phyloP scores from a whole-genome alignment of 306 rosid species.

The Ammopiptanthus mongolicus region DNA sequence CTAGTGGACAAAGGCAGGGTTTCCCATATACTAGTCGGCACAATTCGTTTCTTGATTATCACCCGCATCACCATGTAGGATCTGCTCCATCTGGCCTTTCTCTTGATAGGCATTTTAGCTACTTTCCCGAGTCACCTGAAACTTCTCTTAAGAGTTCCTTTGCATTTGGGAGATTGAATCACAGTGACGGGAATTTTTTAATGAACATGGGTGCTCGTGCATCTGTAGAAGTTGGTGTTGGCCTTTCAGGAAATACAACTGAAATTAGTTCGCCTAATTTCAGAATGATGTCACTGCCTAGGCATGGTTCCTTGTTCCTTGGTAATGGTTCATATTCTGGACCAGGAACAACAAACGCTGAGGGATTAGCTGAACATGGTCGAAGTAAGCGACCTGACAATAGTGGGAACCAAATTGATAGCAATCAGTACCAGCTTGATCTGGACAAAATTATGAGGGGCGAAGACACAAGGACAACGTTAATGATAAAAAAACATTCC shows the following conservation, averaged over 20 bases:
- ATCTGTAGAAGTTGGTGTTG: conserved; percentile 47
- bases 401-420: conserved; percentile 55
- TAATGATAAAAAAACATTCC: conserved; percentile 97
- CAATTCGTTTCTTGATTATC: conserved; percentile 59
- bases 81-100: conserved; percentile 93
- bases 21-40: conserved; percentile 44
- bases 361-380: conserved; percentile 58
- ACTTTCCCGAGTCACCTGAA: conserved; percentile 79
- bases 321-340: conserved; percentile 72
- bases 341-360: conserved; percentile 39
- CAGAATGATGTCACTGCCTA: conserved; percentile 75
- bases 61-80: conserved; percentile 68
- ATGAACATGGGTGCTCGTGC: conserved; percentile 55
- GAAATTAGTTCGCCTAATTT: conserved; percentile 70
- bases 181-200: conserved; percentile 51
- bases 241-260: conserved; percentile 56
- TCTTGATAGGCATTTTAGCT: conserved; percentile 68
- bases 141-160: conserved; percentile 53
- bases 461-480: conserved; percentile 86
- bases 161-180: conserved; percentile 50
- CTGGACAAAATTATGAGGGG: conserved; percentile 73
- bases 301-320: conserved; percentile 56
- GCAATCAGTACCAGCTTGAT: conserved; percentile 89
- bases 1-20: conserved; percentile 74
- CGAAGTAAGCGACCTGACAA: conserved; percentile 69